phyloP scores from a whole-genome alignment of 495 filamentous ascomycete species.

The Trypethelium eluteriae region DNA sequence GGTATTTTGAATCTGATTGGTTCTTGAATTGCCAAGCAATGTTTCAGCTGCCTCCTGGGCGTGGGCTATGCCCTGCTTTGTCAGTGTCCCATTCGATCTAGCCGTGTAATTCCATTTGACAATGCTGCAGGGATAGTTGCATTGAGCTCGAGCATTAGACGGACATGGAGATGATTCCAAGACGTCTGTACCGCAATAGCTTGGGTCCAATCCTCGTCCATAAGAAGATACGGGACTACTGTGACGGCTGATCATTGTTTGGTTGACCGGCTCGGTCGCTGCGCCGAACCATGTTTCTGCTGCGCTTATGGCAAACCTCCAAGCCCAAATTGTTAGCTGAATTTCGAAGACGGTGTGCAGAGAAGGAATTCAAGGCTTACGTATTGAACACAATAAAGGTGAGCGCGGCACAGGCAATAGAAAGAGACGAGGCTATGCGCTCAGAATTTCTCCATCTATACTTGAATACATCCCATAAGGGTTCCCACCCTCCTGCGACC shows the following conservation, averaged over 20 bases:
- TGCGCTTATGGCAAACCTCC: slow-evolving; percentile 6
- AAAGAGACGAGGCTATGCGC: not conserved
- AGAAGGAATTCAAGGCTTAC: not conserved
- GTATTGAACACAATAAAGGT: slow-evolving; percentile 5
- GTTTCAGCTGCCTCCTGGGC: slow-evolving; percentile 15
- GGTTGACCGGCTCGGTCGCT: slow-evolving; percentile 6
- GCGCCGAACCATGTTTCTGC: slow-evolving; percentile 10
- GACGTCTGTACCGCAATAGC: slow-evolving; percentile 1
- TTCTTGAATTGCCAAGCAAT: slow-evolving; percentile 13
- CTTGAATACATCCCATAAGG: slow-evolving; percentile 4
- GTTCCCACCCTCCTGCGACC: not conserved
- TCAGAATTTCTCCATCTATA: not conserved
- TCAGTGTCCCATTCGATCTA: not conserved
- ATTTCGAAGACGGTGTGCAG: not conserved
- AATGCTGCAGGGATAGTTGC: slow-evolving; percentile 10
- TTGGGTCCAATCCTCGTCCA: slow-evolving; percentile 3
- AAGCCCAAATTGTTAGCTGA: not conserved
- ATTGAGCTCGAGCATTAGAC: not conserved
- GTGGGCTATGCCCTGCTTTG: slow-evolving; percentile 8
- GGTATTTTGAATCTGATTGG: slow-evolving; percentile 17
- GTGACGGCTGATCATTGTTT: not conserved
- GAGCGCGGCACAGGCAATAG: slow-evolving; percentile 4
- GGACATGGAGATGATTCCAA: slow-evolving; percentile 3
- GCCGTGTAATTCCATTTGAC: slow-evolving; percentile 1
- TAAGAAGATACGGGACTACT: not conserved